These are phyloP conservation scores for Suillus ampliporus DNA, from an alignment of 768 basidiomycete species.

Conservation along the genomic window DNA sequence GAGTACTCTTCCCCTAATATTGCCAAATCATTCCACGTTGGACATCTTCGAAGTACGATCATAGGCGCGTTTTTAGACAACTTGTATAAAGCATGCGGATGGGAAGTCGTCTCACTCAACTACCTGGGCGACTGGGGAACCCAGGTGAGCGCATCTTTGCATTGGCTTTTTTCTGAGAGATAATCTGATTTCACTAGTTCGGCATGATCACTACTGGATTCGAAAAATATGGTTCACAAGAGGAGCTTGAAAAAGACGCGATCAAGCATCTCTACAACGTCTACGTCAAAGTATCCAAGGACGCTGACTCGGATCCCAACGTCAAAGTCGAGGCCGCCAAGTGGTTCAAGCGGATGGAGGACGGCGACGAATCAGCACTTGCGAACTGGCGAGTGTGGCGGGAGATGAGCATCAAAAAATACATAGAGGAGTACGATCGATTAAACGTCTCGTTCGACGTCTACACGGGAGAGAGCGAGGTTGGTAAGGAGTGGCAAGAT, in stretches of 20 bases:
- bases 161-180: neutral
- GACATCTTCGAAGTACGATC: constrained; percentile 96
- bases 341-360: constrained; percentile 96
- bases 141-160: constrained; percentile 60
- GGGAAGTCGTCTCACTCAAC: constrained; percentile 90
- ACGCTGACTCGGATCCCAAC: constrained; percentile 70
- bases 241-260: constrained; percentile 82
- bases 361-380: constrained; percentile 85
- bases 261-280: constrained; percentile 95
- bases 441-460: constrained; percentile 92
- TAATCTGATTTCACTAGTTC: constrained; percentile 50
- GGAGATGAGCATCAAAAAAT: constrained; percentile 87
- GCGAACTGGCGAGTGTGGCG: constrained; percentile 94
- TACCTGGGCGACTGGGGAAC: constrained; percentile 99
- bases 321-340: constrained; percentile 79
- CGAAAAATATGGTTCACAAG: constrained; percentile 88
- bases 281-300: constrained; percentile 93
- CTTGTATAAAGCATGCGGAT: constrained; percentile 90
- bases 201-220: constrained; percentile 91
- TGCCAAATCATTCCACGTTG: constrained; percentile 98
- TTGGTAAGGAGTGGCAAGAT: constrained; percentile 75
- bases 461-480: constrained; percentile 89
- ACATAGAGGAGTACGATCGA: constrained; percentile 84
- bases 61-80: constrained; percentile 95
- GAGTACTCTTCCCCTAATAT: constrained; percentile 98